Evolutionary conservation across 2,329 filamentous ascomycete genomes (phyloP), one percentile per base, ranked within the genome.

Genomic region (Lachnellula suecica): DNA sequence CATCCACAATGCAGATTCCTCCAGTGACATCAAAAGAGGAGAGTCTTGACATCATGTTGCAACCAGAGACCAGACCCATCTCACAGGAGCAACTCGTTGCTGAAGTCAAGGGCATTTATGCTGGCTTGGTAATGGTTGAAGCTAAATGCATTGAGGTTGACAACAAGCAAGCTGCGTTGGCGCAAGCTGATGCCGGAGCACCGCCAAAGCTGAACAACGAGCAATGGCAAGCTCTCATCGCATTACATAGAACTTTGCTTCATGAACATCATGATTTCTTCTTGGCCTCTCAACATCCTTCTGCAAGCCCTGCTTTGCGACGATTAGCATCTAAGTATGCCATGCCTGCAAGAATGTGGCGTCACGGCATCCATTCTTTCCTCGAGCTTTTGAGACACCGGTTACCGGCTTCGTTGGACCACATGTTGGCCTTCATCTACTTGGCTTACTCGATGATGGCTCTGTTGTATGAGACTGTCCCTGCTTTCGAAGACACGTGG

Each of bases 301-400:
- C 85, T 0, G 89, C 91, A 0, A 88, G 79, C 22, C 77, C 78
- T 0, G 82, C 85, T 0, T 68, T 97, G 0, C 78, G 81, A 3
- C 75, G 82, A 0, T 70, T 97, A 0, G 87, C 91, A 0, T 79
- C 80, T 0, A 94, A 94, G 56, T 96, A 96, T 61, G 84, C 85
- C 0, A 97, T 97, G 90, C 92, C 93, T 0, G 91, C 89, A 0
- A 77, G 93, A 0, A 94, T 97, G 89, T 97, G 94, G 94, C 79
- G 90, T 0, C 89, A 79, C 87, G 93, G 89, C 0, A 97, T 97
- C 3, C 91, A 95, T 65, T 85, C 84, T 0, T 94, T 94, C 52
- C 75, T 96, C 0, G 90, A 96, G 59, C 68, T 95, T 0, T 69
- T 96, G 0, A 77, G 90, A 0, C 84, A 89, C 58, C 81, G 85